Percentiles rank a stretch among this genome's conserved stretches.
Evolutionary conservation across 257 asterid species (phyloP).

Genomic region (Nicotiana undulata): DNA sequence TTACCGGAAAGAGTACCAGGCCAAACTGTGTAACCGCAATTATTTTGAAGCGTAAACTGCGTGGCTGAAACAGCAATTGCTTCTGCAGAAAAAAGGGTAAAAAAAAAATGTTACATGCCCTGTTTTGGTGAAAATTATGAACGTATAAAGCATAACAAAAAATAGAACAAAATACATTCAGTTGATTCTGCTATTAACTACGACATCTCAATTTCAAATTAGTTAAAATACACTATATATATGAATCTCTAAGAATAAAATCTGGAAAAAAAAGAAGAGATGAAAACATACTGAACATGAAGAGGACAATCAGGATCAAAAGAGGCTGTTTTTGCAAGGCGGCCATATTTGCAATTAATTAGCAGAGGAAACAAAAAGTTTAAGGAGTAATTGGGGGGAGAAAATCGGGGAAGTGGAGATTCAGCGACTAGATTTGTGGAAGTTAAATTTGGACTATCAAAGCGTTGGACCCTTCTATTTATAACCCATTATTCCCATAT

Average conservation of each 20-base stretch:
- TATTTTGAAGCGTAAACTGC: conserved; percentile 60
- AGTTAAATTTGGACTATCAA: not conserved
- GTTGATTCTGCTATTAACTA: not conserved
- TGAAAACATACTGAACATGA: not conserved
- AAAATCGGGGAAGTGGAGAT: not conserved
- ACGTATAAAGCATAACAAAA: too few species aligned
- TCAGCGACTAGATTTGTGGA: not conserved
- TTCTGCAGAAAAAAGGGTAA: conserved; percentile 24
- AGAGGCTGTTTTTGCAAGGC: not conserved
- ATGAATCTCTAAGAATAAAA: not conserved
- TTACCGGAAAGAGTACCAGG: conserved; percentile 87
- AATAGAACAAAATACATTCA: too few species aligned
- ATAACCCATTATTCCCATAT: not conserved
- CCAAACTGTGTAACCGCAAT: conserved; percentile 69
- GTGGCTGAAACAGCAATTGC: conserved; percentile 31
- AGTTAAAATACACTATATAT: not conserved
- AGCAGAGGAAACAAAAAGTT: not conserved
- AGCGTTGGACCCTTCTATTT: not conserved
- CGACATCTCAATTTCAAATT: conserved; percentile 1
- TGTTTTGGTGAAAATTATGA: not conserved
- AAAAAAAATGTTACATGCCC: not conserved
- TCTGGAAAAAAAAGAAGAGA: not conserved
- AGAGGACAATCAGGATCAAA: not conserved
- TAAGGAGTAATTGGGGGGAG: not conserved
- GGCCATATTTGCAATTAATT: conserved; percentile 2